These are phyloP conservation scores for Schizosaccharomyces japonicus DNA, from an alignment of 805 yeast genomes.

Conservation along the genomic window DNA sequence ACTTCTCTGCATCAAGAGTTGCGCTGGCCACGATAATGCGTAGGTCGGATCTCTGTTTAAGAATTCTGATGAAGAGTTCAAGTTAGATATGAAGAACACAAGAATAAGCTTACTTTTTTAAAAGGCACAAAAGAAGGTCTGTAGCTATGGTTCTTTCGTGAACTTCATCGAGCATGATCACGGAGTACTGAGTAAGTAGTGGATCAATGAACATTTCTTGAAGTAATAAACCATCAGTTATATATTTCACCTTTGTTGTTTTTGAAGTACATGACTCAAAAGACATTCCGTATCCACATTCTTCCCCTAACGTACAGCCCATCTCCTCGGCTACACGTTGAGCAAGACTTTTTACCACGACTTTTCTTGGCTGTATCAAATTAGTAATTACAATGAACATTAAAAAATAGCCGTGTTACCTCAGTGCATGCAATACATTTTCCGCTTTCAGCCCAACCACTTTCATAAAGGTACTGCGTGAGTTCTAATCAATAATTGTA, in stretches of 20 bases:
- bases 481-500: constrained; percentile 7
- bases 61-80: constrained; percentile 19
- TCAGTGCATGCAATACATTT: constrained; percentile 46
- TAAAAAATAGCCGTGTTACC: constrained; percentile 8
- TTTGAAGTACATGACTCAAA: constrained; percentile 43
- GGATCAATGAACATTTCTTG: constrained; percentile 46
- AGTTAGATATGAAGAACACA: background rate
- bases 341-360: constrained; percentile 29
- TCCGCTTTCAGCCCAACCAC: constrained; percentile 10
- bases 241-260: constrained; percentile 41
- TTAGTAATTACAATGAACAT: background rate
- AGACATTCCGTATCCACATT: constrained; percentile 52
- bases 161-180: constrained; percentile 71
- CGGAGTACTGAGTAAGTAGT: constrained; percentile 36
- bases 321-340: constrained; percentile 54
- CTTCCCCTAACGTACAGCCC: constrained; percentile 36
- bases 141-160: constrained; percentile 64
- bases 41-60: constrained; percentile 34
- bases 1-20: constrained; percentile 54
- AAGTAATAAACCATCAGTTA: constrained; percentile 69
- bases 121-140: constrained; percentile 49
- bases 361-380: constrained; percentile 11
- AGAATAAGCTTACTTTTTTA: constrained; percentile 34
- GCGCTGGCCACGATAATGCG: constrained; percentile 66
- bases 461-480: constrained; percentile 11